These are phyloP conservation scores for Earliella scabrosa DNA, from an alignment of 1,284 basidiomycete genomes.

Conservation along the genomic window DNA sequence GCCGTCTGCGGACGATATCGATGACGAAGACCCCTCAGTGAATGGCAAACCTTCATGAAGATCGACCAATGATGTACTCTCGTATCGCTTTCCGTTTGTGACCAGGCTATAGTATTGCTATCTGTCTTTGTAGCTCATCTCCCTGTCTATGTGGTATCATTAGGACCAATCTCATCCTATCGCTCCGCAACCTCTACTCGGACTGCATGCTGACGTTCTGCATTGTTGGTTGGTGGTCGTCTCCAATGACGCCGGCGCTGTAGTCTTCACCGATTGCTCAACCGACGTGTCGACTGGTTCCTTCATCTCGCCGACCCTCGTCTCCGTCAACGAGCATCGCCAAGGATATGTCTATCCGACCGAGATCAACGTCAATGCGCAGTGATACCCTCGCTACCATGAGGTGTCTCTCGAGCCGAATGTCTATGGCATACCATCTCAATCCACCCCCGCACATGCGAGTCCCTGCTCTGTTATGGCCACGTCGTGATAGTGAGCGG, in stretches of 20 bases:
- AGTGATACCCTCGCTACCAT: no score
- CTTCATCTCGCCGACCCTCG: no score
- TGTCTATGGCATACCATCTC: no score
- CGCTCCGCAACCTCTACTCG: not conserved
- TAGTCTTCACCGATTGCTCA: not conserved
- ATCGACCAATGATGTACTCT: constrained; percentile 6
- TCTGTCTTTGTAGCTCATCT: constrained; percentile 23
- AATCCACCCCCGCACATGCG: no score
- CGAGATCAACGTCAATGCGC: no score
- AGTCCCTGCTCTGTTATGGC: no score
- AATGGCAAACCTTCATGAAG: constrained; percentile 24
- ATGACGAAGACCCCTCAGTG: constrained; percentile 29
- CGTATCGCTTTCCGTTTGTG: constrained; percentile 11
- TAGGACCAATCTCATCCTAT: constrained; percentile 1
- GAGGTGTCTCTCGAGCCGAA: no score
- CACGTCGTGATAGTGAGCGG: no score
- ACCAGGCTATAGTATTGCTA: constrained; percentile 16
- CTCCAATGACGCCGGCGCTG: no score
- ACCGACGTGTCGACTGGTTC: no score
- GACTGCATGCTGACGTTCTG: not conserved
- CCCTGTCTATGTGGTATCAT: constrained; percentile 13
- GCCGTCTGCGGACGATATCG: constrained; percentile 75
- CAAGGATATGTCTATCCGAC: no score
- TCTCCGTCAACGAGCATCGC: no score
- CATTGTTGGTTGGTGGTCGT: not conserved